phyloP scores from a whole-genome alignment of 345 rosid species.

The Gossypium ekmanianum region DNA sequence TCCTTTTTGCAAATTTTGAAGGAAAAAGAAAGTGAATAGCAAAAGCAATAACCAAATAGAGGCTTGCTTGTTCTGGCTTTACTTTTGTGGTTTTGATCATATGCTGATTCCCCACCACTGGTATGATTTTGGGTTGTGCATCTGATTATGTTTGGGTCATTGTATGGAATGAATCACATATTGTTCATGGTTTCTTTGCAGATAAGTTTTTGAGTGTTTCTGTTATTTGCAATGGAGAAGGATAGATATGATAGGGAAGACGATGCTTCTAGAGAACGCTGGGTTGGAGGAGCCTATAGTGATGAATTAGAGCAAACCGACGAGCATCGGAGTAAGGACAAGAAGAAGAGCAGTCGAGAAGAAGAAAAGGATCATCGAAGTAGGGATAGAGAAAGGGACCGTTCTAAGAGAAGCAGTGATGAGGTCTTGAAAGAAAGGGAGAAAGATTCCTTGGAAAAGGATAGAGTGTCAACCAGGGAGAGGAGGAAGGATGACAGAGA shows the following conservation, averaged over 20 bases:
- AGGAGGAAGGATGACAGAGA: conserved; percentile 37
- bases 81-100: neutral
- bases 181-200: neutral
- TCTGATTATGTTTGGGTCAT: neutral
- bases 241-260: conserved; percentile 8
- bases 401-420: conserved; percentile 17
- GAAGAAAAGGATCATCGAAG: conserved; percentile 42
- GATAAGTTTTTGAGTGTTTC: neutral
- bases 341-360: conserved; percentile 22
- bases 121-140: neutral
- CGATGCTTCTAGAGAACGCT: conserved; percentile 19
- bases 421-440: conserved; percentile 19
- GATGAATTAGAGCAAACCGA: conserved; percentile 32
- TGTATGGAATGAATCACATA: neutral
- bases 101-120: neutral
- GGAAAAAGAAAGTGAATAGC: neutral
- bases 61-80: neutral
- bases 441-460: conserved; percentile 19
- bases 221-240: conserved; percentile 13
- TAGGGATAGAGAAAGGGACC: conserved; percentile 33
- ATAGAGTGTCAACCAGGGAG: conserved; percentile 23
- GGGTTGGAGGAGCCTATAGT: conserved; percentile 20
- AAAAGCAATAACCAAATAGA: neutral
- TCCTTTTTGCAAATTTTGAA: neutral
- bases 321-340: conserved; percentile 38